Base-by-base conservation (phyloP, 1,284 basidiomycete genomes). In the Mycosarcoma maydis region DNA sequence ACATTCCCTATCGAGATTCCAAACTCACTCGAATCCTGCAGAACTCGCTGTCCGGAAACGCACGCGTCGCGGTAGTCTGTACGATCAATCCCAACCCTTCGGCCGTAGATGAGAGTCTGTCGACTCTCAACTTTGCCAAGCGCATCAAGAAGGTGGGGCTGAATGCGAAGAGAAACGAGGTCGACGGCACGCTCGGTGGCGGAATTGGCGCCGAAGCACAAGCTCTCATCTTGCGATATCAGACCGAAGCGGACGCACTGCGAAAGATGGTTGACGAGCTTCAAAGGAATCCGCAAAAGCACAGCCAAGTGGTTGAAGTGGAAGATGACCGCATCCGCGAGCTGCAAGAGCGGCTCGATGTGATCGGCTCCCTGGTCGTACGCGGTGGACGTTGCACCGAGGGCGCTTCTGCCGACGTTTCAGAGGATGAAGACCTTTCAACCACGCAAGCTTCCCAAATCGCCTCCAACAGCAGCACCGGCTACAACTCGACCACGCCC, bases 1-100 rank as follows among this genome's bases (percentile, higher is more conserved):
- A 96, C 78, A 89, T 98, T 13, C 95, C 95, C 3, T 98, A 91
- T 83, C 90, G 95, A 40, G 96, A 98, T 82, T 94, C 92, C 42
- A 98, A 98, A 83, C 81, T 87, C 72, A 98, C 95, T 4, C 89
- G 94, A 29, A 89, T 98, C 83, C 87, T 98, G 6, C 94, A 98
- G 81, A 94, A 94, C 3, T 96, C 92, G 2, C 86, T 98, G 0
- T 90, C 91, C 0, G 96, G 95, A 1, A 92, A 97, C 78, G 95
- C 96, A 16, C 88, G 92, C 17, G 94, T 98, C 46, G 94, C 92
- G 32, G 95, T 98, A 24, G 91, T 98, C 57, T 97, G 94, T 80
- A 98, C 95, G 0, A 88, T 98, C 44, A 80, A 80, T 43, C 79
- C 78, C 3, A 66, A 52, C 20, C 57, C 72, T 1, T 47, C 50